phyloP scores from a whole-genome alignment of 2,329 filamentous ascomycete species.

The Hypoxylon sp. region DNA sequence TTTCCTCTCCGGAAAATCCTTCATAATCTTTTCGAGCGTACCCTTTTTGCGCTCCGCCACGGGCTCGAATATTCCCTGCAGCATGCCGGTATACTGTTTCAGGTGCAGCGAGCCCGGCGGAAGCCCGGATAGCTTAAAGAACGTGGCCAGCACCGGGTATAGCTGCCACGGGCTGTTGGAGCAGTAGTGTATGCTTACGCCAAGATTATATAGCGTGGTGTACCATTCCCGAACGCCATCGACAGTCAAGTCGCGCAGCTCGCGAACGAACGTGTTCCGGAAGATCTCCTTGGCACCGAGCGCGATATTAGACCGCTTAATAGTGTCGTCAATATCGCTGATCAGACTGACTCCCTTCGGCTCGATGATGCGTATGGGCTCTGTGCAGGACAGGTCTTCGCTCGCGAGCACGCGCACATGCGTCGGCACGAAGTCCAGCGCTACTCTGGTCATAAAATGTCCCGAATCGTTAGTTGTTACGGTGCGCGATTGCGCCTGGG shows the following conservation, averaged over 20 bases:
- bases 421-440: constrained; percentile 91
- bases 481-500: constrained; percentile 84
- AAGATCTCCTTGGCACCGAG: constrained; percentile 94
- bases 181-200: constrained; percentile 94
- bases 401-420: constrained; percentile 89
- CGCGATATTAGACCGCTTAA: constrained; percentile 94
- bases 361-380: constrained; percentile 83
- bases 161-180: constrained; percentile 99
- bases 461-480: constrained; percentile 89
- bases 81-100: constrained; percentile 96
- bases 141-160: constrained; percentile 89
- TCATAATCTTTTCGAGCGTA: constrained; percentile 85
- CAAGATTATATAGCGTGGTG: constrained; percentile 79
- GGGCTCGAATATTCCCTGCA: constrained; percentile 98
- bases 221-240: constrained; percentile 96
- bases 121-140: constrained; percentile 83
- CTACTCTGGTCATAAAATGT: constrained; percentile 85
- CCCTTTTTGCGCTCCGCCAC: constrained; percentile 95
- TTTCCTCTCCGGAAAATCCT: constrained; percentile 89
- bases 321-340: constrained; percentile 97
- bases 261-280: constrained; percentile 93
- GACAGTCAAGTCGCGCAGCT: constrained; percentile 84
- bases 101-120: constrained; percentile 93
- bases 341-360: constrained; percentile 89
- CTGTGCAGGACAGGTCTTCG: constrained; percentile 85